Conservation (phyloP, 2,329 filamentous ascomycete genomes). For the Phaeosphaeria sp. region DNA sequence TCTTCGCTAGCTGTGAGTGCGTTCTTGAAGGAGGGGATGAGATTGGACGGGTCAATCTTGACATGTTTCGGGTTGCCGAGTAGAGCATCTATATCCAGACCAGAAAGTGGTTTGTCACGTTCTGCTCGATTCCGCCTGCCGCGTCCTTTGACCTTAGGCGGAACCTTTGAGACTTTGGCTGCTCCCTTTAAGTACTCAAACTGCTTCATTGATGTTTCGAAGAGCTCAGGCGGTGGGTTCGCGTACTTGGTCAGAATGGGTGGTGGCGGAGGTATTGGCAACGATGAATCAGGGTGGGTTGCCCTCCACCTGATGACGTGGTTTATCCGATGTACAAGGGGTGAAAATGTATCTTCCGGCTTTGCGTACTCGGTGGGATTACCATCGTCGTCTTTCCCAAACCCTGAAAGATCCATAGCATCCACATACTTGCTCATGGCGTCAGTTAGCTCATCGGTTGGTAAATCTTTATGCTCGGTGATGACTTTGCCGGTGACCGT, state of each 20-base stretch:
- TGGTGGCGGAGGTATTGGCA: conserved; percentile 57
- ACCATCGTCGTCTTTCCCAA: conserved; percentile 74
- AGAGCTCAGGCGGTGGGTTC: conserved; percentile 70
- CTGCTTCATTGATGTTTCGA: conserved; percentile 62
- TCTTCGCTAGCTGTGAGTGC: conserved; percentile 68
- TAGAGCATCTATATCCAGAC: conserved; percentile 83
- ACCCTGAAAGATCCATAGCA: conserved; percentile 81
- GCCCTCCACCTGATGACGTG: conserved; percentile 85
- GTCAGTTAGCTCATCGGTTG: conserved; percentile 72
- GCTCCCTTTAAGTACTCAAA: conserved; percentile 70
- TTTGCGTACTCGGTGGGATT: conserved; percentile 71
- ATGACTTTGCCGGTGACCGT: conserved; percentile 84
- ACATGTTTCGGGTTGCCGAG: conserved; percentile 66
- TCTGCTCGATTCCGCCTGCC: conserved; percentile 67
- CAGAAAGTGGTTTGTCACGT: conserved; percentile 81
- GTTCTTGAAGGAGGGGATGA: conserved; percentile 90
- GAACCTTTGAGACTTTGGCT: conserved; percentile 83
- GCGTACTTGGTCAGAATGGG: conserved; percentile 71
- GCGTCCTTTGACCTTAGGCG: conserved; percentile 77
- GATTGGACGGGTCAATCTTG: conserved; percentile 71
- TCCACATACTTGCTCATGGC: conserved; percentile 94
- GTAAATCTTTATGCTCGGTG: conserved; percentile 83
- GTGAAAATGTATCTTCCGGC: conserved; percentile 83
- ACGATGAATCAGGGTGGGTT: conserved; percentile 72
- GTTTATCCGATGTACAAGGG: conserved; percentile 85